phyloP scores from a whole-genome alignment of 2,329 filamentous ascomycete species.

The Rhynchosporium agropyri region DNA sequence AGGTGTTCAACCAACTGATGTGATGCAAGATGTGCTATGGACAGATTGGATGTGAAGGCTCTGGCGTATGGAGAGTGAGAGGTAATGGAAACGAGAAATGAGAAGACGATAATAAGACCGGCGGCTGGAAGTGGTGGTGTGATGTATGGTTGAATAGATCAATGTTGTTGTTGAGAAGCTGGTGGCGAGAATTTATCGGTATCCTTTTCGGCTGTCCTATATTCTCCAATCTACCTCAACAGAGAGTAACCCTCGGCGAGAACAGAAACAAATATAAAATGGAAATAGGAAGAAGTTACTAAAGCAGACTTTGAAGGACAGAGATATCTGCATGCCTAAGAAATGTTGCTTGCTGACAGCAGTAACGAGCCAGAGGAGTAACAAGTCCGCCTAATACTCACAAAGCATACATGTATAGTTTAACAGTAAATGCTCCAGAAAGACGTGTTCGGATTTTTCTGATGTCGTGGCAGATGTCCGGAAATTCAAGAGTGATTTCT shows the following conservation, averaged over 20 bases:
- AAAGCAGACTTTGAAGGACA: too few relatives aligned
- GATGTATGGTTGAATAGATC: slow-evolving; percentile 6
- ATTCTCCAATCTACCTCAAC: neutral
- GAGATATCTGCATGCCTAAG: too few relatives aligned
- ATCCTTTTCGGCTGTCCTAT: neutral
- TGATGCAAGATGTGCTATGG: neutral
- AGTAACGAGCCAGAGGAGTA: too few relatives aligned
- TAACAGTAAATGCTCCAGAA: neutral
- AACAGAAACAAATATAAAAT: neutral
- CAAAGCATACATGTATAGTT: too few relatives aligned
- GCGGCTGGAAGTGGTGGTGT: neutral
- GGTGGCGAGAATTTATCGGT: slow-evolving; percentile 12
- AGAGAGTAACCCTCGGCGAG: neutral
- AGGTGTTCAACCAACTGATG: neutral
- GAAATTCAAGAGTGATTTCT: neutral
- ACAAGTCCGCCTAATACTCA: too few relatives aligned
- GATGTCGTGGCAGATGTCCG: neutral
- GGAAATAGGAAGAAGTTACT: neutral
- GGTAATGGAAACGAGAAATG: slow-evolving; percentile 10
- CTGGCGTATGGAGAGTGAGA: neutral
- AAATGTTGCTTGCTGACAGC: too few relatives aligned
- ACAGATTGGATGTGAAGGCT: neutral
- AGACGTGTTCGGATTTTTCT: neutral
- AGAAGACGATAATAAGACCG: neutral
- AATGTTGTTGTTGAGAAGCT: slow-evolving; percentile 8